Conservation (phyloP, 2,329 filamentous ascomycete species). For the Huntiella decipiens region DNA sequence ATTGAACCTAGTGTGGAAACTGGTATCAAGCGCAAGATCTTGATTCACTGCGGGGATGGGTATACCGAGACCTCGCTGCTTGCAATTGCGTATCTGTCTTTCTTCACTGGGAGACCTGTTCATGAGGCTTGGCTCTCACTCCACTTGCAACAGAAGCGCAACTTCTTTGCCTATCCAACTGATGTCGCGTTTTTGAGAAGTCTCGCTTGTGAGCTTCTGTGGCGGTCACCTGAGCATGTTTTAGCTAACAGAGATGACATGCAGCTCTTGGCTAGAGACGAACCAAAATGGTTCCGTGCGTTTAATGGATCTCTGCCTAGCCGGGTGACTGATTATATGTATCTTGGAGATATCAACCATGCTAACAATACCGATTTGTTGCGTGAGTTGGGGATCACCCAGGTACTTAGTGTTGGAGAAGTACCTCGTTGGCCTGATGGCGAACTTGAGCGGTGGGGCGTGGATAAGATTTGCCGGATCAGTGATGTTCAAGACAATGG, state of each 20-base stretch:
- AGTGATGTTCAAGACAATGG: constrained; percentile 90
- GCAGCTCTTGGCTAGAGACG: constrained; percentile 24
- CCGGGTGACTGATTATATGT: constrained; percentile 81
- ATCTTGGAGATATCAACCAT: constrained; percentile 80
- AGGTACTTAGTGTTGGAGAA: constrained; percentile 85
- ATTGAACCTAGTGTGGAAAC: constrained; percentile 18
- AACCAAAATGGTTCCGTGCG: constrained; percentile 63
- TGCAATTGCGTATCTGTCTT: constrained; percentile 83
- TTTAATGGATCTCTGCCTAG: constrained; percentile 86
- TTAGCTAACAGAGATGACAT: constrained; percentile 12
- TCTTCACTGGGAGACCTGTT: constrained; percentile 61
- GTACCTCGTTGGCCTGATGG: constrained; percentile 61
- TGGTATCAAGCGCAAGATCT: constrained; percentile 41
- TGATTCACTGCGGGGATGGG: constrained; percentile 87
- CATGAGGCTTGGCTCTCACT: constrained; percentile 76
- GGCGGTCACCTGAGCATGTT: constrained; percentile 40
- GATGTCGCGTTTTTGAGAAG: constrained; percentile 68
- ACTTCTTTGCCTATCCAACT: constrained; percentile 90
- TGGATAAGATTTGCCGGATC: constrained; percentile 61
- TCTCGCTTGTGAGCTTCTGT: constrained; percentile 57
- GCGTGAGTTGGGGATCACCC: constrained; percentile 58
- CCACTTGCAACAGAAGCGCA: constrained; percentile 62
- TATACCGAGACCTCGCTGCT: constrained; percentile 90
- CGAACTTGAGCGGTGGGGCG: constrained; percentile 52
- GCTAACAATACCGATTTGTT: constrained; percentile 85